These are phyloP conservation scores for Hansfordia pulvinata DNA, from an alignment of 2,329 filamentous ascomycete genomes.

Conservation along the genomic window DNA sequence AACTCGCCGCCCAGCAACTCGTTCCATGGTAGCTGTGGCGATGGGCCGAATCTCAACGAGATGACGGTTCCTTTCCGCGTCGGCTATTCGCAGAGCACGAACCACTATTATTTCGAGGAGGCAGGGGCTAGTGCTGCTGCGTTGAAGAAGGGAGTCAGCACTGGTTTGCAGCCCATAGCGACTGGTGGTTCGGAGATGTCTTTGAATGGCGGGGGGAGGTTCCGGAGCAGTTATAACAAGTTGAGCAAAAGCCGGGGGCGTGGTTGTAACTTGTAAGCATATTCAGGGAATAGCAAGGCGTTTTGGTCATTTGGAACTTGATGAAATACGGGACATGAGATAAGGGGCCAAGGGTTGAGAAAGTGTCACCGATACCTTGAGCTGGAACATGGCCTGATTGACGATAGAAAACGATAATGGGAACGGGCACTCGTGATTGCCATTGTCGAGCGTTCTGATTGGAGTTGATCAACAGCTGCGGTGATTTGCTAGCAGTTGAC, in stretches of 20 bases:
- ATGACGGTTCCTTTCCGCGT: slow-evolving; percentile 12
- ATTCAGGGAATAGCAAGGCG: neutral
- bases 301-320: neutral
- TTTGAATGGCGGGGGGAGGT: neutral
- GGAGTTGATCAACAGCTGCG: too few species aligned
- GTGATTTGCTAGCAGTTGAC: too few species aligned
- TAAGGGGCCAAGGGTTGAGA: too few species aligned
- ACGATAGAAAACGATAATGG: too few species aligned
- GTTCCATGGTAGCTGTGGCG: slow-evolving; percentile 13
- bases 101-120: slow-evolving; percentile 17
- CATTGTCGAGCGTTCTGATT: too few species aligned
- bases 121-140: neutral
- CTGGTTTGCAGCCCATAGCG: slow-evolving; percentile 1
- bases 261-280: slow-evolving; percentile 1
- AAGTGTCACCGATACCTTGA: too few species aligned
- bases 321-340: too few species aligned
- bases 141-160: neutral
- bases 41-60: slow-evolving; percentile 9
- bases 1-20: slow-evolving; percentile 27
- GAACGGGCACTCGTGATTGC: too few species aligned
- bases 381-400: too few species aligned
- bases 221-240: slow-evolving; percentile 9
- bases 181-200: slow-evolving; percentile 4
- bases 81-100: slow-evolving; percentile 9
- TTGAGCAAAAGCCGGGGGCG: slow-evolving; percentile 9